These are phyloP conservation scores for Yamadazyma pseudoaaseri DNA, from an alignment of 1,139 yeast genomes.

Conservation along the genomic window DNA sequence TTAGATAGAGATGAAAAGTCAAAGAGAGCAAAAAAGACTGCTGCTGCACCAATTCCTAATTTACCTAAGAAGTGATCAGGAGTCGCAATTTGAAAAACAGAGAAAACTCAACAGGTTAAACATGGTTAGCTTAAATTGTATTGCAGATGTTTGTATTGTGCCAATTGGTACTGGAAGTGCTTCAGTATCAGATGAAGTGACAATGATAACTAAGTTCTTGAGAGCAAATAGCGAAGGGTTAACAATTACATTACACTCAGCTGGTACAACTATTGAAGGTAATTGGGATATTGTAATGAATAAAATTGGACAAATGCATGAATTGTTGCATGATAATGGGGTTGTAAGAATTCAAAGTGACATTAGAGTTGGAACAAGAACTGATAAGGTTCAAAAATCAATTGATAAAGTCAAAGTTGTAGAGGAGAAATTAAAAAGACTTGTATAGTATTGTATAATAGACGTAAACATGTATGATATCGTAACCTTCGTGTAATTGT, in stretches of 20 bases:
- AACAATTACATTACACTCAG: constrained; percentile 74
- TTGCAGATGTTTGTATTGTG: constrained; percentile 80
- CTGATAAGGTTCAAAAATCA: constrained; percentile 65
- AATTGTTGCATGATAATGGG: constrained; percentile 64
- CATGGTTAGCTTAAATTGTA: constrained; percentile 55
- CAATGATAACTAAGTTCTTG: constrained; percentile 63
- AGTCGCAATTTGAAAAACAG: neutral
- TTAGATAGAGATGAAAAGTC: constrained; percentile 53
- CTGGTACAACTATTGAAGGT: constrained; percentile 89
- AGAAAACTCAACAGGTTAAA: neutral
- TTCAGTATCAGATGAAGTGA: constrained; percentile 78
- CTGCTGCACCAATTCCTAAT: constrained; percentile 42
- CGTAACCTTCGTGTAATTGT: neutral
- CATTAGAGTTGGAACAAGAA: constrained; percentile 80
- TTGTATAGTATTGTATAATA: constrained; percentile 15
- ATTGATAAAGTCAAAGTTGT: constrained; percentile 66
- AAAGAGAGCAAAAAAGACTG: constrained; percentile 37
- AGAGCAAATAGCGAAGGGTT: constrained; percentile 51
- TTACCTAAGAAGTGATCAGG: constrained; percentile 6
- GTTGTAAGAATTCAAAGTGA: constrained; percentile 80
- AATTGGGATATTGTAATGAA: constrained; percentile 89
- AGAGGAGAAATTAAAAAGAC: constrained; percentile 43
- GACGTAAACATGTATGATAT: constrained; percentile 1
- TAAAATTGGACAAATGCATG: constrained; percentile 77
- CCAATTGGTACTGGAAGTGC: constrained; percentile 84